Evolutionary conservation across 441 rosid species (phyloP).

Genomic region (Dalechampia spathulata): DNA sequence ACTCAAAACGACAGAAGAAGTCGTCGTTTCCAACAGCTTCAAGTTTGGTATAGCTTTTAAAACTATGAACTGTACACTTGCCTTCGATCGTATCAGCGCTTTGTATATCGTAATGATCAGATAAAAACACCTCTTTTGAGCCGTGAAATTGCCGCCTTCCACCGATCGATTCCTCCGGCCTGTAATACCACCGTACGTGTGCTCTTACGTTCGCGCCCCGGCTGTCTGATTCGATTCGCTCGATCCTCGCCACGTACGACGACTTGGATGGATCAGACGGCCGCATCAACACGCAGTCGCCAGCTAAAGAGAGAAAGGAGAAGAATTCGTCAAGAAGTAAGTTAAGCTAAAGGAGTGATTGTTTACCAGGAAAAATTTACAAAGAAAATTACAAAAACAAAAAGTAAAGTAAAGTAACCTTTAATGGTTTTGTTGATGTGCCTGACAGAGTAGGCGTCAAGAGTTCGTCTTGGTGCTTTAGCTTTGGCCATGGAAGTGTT

Average conservation of each 20-base stretch:
- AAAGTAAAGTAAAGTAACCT: slow-evolving; percentile 30
- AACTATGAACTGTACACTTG: slow-evolving; percentile 87
- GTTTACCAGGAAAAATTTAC: slow-evolving; percentile 2
- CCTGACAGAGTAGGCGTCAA: slow-evolving; percentile 64
- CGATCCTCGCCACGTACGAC: slow-evolving; percentile 89
- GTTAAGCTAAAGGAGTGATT: background rate
- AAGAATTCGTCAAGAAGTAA: background rate
- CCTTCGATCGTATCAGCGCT: slow-evolving; percentile 90
- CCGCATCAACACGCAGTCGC: slow-evolving; percentile 92
- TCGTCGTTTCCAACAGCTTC: slow-evolving; percentile 89
- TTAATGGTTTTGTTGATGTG: slow-evolving; percentile 59
- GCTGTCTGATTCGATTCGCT: slow-evolving; percentile 76
- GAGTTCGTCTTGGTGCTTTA: slow-evolving; percentile 61
- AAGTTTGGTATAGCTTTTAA: slow-evolving; percentile 76
- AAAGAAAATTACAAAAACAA: too few species aligned
- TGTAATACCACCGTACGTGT: slow-evolving; percentile 87
- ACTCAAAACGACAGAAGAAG: slow-evolving; percentile 96
- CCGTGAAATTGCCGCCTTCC: slow-evolving; percentile 95
- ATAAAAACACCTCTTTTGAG: slow-evolving; percentile 83
- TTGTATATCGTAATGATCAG: slow-evolving; percentile 80
- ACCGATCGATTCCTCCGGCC: slow-evolving; percentile 96
- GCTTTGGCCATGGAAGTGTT: slow-evolving; percentile 82
- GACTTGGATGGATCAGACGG: slow-evolving; percentile 73
- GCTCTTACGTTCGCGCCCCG: slow-evolving; percentile 72
- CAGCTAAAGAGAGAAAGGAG: slow-evolving; percentile 30